Percentiles rank a stretch among this genome's conserved stretches.
Evolutionary conservation across 768 basidiomycete species (phyloP).

Genomic region (Trametes cubensis): DNA sequence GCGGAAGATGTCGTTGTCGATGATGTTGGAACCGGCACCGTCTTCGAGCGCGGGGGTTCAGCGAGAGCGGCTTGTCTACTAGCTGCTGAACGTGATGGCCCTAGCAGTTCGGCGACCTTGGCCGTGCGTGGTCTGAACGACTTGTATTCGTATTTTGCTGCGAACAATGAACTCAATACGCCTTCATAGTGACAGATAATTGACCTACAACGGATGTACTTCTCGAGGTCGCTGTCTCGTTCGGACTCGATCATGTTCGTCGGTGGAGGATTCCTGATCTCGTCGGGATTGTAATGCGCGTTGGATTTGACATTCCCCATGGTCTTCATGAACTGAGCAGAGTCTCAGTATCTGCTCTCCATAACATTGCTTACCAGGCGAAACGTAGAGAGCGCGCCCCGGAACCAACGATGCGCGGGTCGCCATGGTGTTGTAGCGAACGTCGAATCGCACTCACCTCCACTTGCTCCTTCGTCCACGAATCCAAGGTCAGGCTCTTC

Average conservation of each 20-base stretch:
- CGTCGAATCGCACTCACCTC: slow-evolving; percentile 56
- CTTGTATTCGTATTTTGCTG: slow-evolving; percentile 82
- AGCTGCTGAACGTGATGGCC: slow-evolving; percentile 35
- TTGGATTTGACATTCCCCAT: slow-evolving; percentile 87
- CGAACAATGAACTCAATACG: background rate
- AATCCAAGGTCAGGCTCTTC: slow-evolving; percentile 87
- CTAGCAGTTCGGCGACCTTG: slow-evolving; percentile 35
- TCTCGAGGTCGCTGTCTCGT: slow-evolving; percentile 88
- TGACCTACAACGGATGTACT: slow-evolving; percentile 79
- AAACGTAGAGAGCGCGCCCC: background rate
- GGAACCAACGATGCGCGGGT: too few species aligned
- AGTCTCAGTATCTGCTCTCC: background rate
- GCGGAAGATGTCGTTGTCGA: slow-evolving; percentile 9
- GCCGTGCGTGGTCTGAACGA: slow-evolving; percentile 52
- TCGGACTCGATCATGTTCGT: slow-evolving; percentile 76
- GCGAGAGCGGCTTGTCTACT: slow-evolving; percentile 18
- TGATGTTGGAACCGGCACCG: slow-evolving; percentile 23
- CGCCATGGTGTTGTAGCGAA: slow-evolving; percentile 1
- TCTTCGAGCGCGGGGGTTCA: slow-evolving; percentile 27
- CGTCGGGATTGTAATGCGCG: slow-evolving; percentile 79
- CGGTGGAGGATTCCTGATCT: slow-evolving; percentile 79
- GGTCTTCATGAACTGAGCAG: slow-evolving; percentile 67
- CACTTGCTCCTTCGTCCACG: slow-evolving; percentile 87
- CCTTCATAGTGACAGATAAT: background rate
- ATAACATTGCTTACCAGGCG: background rate